Evolutionary conservation across 176 grass and related monocot species (phyloP).

Genomic region (Thalia dealbata): DNA sequence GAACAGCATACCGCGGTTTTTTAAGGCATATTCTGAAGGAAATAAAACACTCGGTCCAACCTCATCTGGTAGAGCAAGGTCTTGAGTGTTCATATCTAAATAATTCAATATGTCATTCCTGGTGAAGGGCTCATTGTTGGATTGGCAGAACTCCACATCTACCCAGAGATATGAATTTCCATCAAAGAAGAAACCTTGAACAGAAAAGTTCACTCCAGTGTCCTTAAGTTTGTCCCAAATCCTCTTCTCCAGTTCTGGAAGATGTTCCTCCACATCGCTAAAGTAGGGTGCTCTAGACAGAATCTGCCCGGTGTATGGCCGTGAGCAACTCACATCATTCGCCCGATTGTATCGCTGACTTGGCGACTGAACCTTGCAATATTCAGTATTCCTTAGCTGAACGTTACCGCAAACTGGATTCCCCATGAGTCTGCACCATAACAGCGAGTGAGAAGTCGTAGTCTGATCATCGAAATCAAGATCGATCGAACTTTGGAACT

Average conservation of each 20-base stretch:
- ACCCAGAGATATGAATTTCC: slow-evolving; percentile 26
- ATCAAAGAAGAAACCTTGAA: slow-evolving; percentile 4
- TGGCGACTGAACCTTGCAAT: slow-evolving; percentile 38
- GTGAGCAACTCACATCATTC: slow-evolving; percentile 51
- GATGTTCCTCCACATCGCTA: background rate
- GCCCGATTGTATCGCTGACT: slow-evolving; percentile 26
- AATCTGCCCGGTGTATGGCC: slow-evolving; percentile 21
- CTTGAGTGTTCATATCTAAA: slow-evolving; percentile 35
- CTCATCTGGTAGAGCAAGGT: slow-evolving; percentile 8
- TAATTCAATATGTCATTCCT: slow-evolving; percentile 32
- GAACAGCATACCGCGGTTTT: slow-evolving; percentile 12
- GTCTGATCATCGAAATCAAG: too few relatives aligned
- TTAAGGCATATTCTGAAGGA: slow-evolving; percentile 21
- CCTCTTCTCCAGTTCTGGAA: background rate
- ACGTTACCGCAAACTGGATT: slow-evolving; percentile 55
- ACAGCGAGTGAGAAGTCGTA: background rate
- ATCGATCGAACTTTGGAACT: slow-evolving; percentile 2
- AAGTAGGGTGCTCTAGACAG: slow-evolving; percentile 5
- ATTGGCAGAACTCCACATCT: slow-evolving; percentile 29
- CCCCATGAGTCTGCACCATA: slow-evolving; percentile 45
- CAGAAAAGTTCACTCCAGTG: background rate
- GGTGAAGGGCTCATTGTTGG: slow-evolving; percentile 27
- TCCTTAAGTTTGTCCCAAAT: background rate
- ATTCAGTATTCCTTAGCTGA: slow-evolving; percentile 16
- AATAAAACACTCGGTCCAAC: slow-evolving; percentile 45